Evolutionary conservation across 768 basidiomycete species (phyloP).

Genomic region (Cyclocybe cylindracea): DNA sequence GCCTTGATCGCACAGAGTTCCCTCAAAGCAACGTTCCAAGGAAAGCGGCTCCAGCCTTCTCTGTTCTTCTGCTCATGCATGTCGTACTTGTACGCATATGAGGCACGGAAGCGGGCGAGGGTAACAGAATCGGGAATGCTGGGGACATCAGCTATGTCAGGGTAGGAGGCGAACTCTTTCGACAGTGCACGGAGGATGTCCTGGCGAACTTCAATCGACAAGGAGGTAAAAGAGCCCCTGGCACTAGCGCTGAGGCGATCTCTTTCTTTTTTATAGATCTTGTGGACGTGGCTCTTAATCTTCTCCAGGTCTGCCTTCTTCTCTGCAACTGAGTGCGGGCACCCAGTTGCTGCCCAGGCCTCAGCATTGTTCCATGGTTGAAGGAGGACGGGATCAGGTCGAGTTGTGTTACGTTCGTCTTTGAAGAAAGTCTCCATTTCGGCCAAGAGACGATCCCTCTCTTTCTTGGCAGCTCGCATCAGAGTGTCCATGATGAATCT

Average conservation of each 20-base stretch:
- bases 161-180: constrained; percentile 34
- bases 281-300: constrained; percentile 20
- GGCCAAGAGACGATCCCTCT: constrained; percentile 15
- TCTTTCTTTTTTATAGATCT: constrained; percentile 9
- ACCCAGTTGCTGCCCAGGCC: constrained; percentile 15
- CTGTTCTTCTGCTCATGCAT: constrained; percentile 14
- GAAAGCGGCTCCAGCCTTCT: constrained; percentile 35
- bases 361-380: constrained; percentile 21
- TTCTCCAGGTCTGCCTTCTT: constrained; percentile 15
- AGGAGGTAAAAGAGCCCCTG: constrained; percentile 26
- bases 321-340: constrained; percentile 1
- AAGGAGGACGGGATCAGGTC: constrained; percentile 27
- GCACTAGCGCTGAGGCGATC: neutral
- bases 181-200: constrained; percentile 50
- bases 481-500: constrained; percentile 48
- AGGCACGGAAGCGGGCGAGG: constrained; percentile 44
- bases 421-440: constrained; percentile 31
- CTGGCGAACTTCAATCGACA: constrained; percentile 49
- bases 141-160: constrained; percentile 23
- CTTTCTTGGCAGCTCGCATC: constrained; percentile 20
- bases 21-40: constrained; percentile 53
- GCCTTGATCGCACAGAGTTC: constrained; percentile 57
- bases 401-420: neutral
- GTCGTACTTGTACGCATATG: constrained; percentile 53
- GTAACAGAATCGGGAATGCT: constrained; percentile 25